A percentile compares a stretch with the other conserved stretches of the same genome.
Evolutionary conservation across 805 yeast genomes (phyloP).

Genomic region (Barnettozyma wickerhamii): DNA sequence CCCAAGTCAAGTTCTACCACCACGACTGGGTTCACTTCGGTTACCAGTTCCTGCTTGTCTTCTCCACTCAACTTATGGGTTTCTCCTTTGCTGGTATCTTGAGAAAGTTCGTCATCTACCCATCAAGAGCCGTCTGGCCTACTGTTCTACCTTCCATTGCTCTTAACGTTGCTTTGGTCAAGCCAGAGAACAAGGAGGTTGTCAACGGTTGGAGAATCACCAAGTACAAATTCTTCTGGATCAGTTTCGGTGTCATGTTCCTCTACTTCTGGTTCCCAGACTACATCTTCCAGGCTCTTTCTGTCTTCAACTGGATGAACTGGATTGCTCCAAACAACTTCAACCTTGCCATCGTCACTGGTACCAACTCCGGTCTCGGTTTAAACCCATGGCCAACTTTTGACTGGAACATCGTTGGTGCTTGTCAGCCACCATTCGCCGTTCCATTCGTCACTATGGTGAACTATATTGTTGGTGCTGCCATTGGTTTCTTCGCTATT

Average conservation of each 20-base stretch:
- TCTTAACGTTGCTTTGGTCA: slow-evolving; percentile 42
- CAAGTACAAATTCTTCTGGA: slow-evolving; percentile 32
- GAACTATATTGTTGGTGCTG: slow-evolving; percentile 32
- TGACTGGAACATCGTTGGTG: slow-evolving; percentile 46
- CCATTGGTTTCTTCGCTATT: slow-evolving; percentile 30
- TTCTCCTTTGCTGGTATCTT: slow-evolving; percentile 63
- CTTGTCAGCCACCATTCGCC: slow-evolving; percentile 30
- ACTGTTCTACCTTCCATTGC: slow-evolving; percentile 43
- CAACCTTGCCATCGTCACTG: slow-evolving; percentile 46
- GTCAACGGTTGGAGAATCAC: slow-evolving; percentile 32
- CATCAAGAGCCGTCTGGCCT: slow-evolving; percentile 52
- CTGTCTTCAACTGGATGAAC: slow-evolving; percentile 49
- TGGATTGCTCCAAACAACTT: slow-evolving; percentile 53
- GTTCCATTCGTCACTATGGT: slow-evolving; percentile 38
- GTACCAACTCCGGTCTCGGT: slow-evolving; percentile 43
- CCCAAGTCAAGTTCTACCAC: slow-evolving; percentile 28
- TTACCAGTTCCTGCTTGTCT: slow-evolving; percentile 47
- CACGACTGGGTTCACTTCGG: slow-evolving; percentile 35
- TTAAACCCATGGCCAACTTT: slow-evolving; percentile 48
- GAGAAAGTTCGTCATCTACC: slow-evolving; percentile 53
- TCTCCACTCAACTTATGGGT: slow-evolving; percentile 60
- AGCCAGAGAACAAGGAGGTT: slow-evolving; percentile 30
- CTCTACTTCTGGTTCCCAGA: slow-evolving; percentile 43
- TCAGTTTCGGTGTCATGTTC: slow-evolving; percentile 31
- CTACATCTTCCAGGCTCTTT: slow-evolving; percentile 38